Conservation (phyloP, 768 basidiomycete genomes). For the Hericium erinaceus region DNA sequence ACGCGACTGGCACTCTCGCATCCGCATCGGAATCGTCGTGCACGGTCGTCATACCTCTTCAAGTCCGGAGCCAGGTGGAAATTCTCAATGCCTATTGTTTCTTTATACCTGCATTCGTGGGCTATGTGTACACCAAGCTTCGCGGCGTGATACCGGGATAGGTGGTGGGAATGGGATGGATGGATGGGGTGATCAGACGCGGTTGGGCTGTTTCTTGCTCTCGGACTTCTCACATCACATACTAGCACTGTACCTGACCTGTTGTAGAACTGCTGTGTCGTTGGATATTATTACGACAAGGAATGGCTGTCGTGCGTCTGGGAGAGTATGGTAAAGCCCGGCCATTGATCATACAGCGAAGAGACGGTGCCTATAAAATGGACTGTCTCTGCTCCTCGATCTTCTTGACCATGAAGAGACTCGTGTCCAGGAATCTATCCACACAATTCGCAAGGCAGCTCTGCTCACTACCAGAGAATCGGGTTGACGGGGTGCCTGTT, state of each 20-base stretch:
- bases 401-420: constrained; percentile 70
- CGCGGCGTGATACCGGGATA: background rate
- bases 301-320: no score
- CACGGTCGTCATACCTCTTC: constrained; percentile 48
- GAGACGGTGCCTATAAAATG: background rate
- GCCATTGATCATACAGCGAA: no score
- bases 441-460: constrained; percentile 85
- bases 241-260: background rate
- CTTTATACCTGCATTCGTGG: constrained; percentile 48
- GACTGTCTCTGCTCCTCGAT: constrained; percentile 28
- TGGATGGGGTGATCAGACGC: background rate
- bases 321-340: no score
- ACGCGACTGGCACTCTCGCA: constrained; percentile 40
- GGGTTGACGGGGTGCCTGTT: constrained; percentile 64
- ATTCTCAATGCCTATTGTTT: constrained; percentile 62
- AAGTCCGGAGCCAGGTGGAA: constrained; percentile 45
- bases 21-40: constrained; percentile 14
- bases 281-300: no score
- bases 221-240: background rate
- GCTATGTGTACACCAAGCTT: constrained; percentile 33
- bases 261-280: no score
- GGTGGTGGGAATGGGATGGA: background rate
- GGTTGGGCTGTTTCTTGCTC: background rate
- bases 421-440: constrained; percentile 84
- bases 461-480: constrained; percentile 74